Evolutionary conservation across 176 grass and related monocot species (phyloP).

Genomic region (Avena atlantica): DNA sequence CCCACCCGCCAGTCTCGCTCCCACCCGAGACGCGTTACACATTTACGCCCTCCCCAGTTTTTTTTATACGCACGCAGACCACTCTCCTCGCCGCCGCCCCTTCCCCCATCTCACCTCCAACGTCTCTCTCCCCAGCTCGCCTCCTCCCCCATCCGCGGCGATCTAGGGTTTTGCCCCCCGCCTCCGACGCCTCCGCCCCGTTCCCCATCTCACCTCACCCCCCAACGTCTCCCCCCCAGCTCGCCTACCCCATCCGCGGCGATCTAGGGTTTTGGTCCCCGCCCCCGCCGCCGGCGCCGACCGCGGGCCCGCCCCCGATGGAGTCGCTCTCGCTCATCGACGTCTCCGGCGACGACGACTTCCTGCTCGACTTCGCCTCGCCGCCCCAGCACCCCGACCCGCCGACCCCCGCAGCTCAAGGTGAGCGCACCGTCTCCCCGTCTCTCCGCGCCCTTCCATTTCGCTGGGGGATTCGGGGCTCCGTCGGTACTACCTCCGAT

Average conservation of each 20-base stretch:
- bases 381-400: conserved; percentile 44
- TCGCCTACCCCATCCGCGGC: conserved; percentile 14
- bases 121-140: conserved; percentile 43
- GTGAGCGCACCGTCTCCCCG: neutral
- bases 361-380: conserved; percentile 56
- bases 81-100: neutral
- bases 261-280: conserved; percentile 52
- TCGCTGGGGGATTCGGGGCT: neutral
- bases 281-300: neutral
- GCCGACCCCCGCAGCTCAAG: neutral
- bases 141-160: conserved; percentile 4
- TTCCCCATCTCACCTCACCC: neutral
- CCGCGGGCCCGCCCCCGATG: conserved; percentile 23
- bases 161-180: conserved; percentile 52
- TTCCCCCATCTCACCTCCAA: conserved; percentile 6
- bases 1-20: conserved; percentile 17
- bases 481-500: neutral
- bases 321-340: conserved; percentile 77
- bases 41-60: neutral
- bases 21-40: neutral
- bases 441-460: neutral
- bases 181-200: neutral
- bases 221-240: conserved; percentile 45
- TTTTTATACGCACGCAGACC: neutral
- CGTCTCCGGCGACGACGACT: conserved; percentile 66